Conservation (phyloP, 305 asterid genomes). For the Fraxinus floribunda region DNA sequence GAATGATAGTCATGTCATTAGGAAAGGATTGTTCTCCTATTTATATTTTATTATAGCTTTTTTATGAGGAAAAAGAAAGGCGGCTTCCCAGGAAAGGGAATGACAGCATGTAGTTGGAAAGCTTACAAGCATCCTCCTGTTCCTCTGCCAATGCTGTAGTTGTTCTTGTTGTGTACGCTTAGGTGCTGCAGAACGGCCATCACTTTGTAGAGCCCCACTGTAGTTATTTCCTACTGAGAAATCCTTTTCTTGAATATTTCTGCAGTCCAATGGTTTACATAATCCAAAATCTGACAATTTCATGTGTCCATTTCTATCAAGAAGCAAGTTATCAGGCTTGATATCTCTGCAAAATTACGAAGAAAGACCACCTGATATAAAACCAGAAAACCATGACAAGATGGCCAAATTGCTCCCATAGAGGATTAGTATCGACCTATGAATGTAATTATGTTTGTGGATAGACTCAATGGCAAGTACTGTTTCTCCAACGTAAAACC, state of each 20-base stretch:
- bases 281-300: conserved; percentile 89
- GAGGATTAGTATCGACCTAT: conserved; percentile 52
- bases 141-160: conserved; percentile 86
- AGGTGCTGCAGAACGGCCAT: conserved; percentile 77
- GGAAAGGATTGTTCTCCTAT: background rate
- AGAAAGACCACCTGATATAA: conserved; percentile 2
- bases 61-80: background rate
- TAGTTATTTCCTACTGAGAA: conserved; percentile 58
- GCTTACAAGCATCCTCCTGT: conserved; percentile 92
- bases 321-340: conserved; percentile 93
- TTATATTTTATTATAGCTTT: background rate
- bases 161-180: conserved; percentile 95
- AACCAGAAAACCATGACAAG: conserved; percentile 10
- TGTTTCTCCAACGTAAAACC: conserved; percentile 88
- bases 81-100: background rate
- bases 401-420: conserved; percentile 4
- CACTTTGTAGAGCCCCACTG: conserved; percentile 78
- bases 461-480: conserved; percentile 93
- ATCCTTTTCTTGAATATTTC: conserved; percentile 81
- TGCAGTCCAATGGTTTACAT: conserved; percentile 90
- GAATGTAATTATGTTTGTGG: conserved; percentile 87
- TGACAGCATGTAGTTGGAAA: background rate
- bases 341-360: conserved; percentile 66
- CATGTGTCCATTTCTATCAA: conserved; percentile 89
- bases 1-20: background rate